Conservation (phyloP, 2,329 filamentous ascomycete species). For the Sporothrix pallida region DNA sequence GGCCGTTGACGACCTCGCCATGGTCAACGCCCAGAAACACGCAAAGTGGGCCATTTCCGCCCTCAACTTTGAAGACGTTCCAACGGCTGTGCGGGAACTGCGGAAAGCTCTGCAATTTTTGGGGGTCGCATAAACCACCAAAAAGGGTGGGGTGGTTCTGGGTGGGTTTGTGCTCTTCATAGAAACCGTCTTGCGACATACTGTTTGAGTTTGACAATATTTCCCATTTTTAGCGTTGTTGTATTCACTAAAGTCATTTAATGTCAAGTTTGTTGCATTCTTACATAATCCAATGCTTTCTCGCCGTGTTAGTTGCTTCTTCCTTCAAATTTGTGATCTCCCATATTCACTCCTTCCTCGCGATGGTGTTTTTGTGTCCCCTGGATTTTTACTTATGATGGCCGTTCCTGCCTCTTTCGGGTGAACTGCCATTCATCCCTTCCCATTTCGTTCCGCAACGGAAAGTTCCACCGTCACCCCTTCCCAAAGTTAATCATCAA, state of each 20-base stretch:
- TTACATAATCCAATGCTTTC: not conserved
- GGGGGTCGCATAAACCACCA: conserved; percentile 49
- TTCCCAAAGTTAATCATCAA: not conserved
- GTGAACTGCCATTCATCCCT: not conserved
- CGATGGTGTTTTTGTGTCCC: no score
- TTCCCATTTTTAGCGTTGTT: conserved; percentile 6
- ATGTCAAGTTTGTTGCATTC: no score
- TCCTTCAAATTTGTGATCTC: not conserved
- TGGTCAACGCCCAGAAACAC: conserved; percentile 88
- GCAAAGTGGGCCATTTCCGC: conserved; percentile 97
- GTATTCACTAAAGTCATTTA: not conserved
- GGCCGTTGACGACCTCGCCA: conserved; percentile 67
- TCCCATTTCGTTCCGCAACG: not conserved
- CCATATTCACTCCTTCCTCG: no score
- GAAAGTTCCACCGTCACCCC: not conserved
- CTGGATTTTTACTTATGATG: not conserved
- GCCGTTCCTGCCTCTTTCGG: not conserved
- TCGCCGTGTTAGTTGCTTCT: not conserved
- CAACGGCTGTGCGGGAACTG: conserved; percentile 86
- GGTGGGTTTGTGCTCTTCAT: not conserved
- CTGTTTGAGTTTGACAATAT: not conserved
- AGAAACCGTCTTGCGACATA: conserved; percentile 5
- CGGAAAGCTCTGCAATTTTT: conserved; percentile 73
- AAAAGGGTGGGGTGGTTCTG: not conserved
- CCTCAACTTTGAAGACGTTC: conserved; percentile 92